Evolutionary conservation across 805 yeast genomes (phyloP), one percentile per base, ranked within the genome.

Genomic region (Zygosaccharomyces siamensis): DNA sequence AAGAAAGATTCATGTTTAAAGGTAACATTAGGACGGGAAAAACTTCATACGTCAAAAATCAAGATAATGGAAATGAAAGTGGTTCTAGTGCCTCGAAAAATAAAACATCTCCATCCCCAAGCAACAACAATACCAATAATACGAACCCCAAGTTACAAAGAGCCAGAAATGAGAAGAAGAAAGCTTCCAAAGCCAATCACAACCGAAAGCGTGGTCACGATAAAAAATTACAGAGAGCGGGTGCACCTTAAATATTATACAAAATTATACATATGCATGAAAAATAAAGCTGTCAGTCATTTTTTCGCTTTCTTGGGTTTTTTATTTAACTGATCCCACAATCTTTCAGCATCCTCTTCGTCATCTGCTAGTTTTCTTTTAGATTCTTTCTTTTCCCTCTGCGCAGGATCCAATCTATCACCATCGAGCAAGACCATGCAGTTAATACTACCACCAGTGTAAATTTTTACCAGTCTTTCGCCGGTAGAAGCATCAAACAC

Each of bases 401-500:
- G 65, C 23, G 62, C 46, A n/a, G 51, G 44, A 7, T 57, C 52
- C 70, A 67, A 64, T 7, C 60, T 61, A 7, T 67, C 72, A 43
- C 71, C 76, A 37, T 66, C 67, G 5, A 63, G 26, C 40, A 66
- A 31, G 5, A 38, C 39, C 0, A 66, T 35, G 21, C 26, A 46
- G 44, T 58, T 58, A 18, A 88, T 74, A 62, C 86, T 89, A 4
- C 88, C 78, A 1, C 95, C 95, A 24, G 84, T 60, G 58, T 78
- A 92, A 4, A 87, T 85, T 61, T 89, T 89, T 6, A 81, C 89
- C 11, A 69, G 45, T 43, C 80, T 71, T 39, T 78, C 77, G 45
- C 95, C 74, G 1, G 81, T 68, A 1, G 69, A 69, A 4, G 81
- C 62, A 51, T 89, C 84, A 66, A 78, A 92, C 3, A 86, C 87